A percentile compares a stretch with the other conserved stretches of the same genome.
Conservation (phyloP, 345 rosid genomes). For the Crucihimalaya himalaica region DNA sequence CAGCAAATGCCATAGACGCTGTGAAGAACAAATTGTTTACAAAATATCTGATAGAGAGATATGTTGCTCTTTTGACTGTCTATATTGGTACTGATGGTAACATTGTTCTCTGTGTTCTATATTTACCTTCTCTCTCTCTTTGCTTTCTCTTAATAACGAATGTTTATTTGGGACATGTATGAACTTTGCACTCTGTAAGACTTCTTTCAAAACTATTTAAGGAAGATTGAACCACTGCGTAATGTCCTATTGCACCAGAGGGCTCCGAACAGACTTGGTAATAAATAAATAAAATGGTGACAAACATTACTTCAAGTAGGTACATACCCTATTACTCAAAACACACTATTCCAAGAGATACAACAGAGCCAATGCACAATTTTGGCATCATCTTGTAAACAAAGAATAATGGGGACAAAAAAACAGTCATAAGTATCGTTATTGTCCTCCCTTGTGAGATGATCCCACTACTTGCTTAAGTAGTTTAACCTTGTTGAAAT, state of each 20-base stretch:
- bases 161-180: background rate
- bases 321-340: background rate
- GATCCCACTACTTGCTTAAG: slow-evolving; percentile 54
- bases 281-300: background rate
- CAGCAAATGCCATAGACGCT: no score
- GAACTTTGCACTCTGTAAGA: background rate
- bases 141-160: background rate
- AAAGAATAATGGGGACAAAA: slow-evolving; percentile 19
- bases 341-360: background rate
- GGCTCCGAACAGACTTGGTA: background rate
- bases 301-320: background rate
- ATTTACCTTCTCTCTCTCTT: background rate
- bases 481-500: slow-evolving; percentile 66
- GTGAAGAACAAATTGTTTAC: background rate
- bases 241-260: background rate
- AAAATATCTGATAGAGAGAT: no score
- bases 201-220: background rate
- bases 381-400: background rate
- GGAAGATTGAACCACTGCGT: background rate
- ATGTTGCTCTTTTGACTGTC: background rate
- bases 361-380: background rate
- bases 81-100: no score
- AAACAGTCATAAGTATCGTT: background rate
- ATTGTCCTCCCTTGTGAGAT: slow-evolving; percentile 31
- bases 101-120: background rate